Base-by-base conservation (phyloP, 495 filamentous ascomycete genomes). In the Barbatosphaeria neglecta region DNA sequence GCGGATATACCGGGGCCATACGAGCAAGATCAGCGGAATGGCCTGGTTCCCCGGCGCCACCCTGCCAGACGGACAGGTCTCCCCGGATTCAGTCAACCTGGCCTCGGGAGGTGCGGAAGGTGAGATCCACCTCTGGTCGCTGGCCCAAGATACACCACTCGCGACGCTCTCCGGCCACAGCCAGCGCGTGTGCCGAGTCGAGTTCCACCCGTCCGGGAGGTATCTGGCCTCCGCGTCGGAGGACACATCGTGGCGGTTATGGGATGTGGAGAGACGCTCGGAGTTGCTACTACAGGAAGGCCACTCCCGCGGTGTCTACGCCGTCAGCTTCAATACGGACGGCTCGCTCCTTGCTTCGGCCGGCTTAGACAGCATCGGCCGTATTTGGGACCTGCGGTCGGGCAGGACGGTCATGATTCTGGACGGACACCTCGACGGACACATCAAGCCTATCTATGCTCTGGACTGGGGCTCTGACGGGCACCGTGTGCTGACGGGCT, bases 221-320 rank as follows among this genome's bases (percentile, higher is more conserved):
- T 96, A 90, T 56, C 75, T 96, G 19, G 92, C 92, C 1, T 95
- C 89, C 0, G 92, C 92, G 1, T 95, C 88, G 1, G 90, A 87
- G 55, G 92, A 99, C 59, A 96, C 90, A 3, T 95, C 90, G 0
- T 99, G 92, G 92, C 79, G 92, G 20, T 65, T 99, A 46, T 99
- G 93, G 93, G 93, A 99, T 57, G 76, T 96, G 0, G 78, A 86
- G 45, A 90, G 82, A 1, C 83, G 76, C 0, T 82, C 82, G 3
- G 90, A 97, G 54, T 69, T 98, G 4, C 72, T 90, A 0, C 67
- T 95, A 3, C 93, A 97, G 67, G 92, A 99, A 69, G 92, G 93
- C 4, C 92, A 99, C 61, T 89, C 85, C 6, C 77, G 86, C 27
- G 93, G 93, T 43, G 90, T 95, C 11, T 96, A 90, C 53, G 73